phyloP scores from a whole-genome alignment of 257 asterid species.

The Penstemon davidsonii region DNA sequence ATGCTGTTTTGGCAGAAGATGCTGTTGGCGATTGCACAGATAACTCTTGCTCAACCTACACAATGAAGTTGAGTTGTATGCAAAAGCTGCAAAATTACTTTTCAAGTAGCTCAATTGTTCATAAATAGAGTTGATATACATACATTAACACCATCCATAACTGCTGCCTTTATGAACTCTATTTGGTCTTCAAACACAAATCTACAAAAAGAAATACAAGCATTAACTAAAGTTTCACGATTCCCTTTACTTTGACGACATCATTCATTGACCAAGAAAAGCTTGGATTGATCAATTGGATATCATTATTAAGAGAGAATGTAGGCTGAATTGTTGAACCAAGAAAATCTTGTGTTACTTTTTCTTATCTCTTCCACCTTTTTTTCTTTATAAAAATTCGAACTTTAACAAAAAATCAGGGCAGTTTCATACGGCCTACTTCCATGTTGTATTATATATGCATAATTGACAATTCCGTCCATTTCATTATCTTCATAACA shows the following conservation, averaged over 20 bases:
- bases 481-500: no score
- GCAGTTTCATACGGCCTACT: no score
- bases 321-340: no score
- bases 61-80: conserved; percentile 24
- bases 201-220: conserved; percentile 39
- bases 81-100: conserved; percentile 15
- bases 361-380: no score
- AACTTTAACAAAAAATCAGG: no score
- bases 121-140: conserved; percentile 26
- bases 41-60: conserved; percentile 64
- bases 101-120: neutral
- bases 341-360: no score
- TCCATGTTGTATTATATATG: no score
- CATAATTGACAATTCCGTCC: no score
- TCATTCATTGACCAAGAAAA: conserved; percentile 14
- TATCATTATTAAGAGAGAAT: neutral
- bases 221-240: conserved; percentile 6
- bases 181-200: conserved; percentile 96
- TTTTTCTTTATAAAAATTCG: no score
- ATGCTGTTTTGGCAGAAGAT: conserved; percentile 71
- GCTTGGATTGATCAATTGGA: neutral
- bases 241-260: conserved; percentile 3
- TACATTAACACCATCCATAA: conserved; percentile 85
- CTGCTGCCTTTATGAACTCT: conserved; percentile 81
- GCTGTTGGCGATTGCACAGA: conserved; percentile 47